Conservation (phyloP, 805 yeast species). For the Saccharomycopsis oosterbeekiorum region DNA sequence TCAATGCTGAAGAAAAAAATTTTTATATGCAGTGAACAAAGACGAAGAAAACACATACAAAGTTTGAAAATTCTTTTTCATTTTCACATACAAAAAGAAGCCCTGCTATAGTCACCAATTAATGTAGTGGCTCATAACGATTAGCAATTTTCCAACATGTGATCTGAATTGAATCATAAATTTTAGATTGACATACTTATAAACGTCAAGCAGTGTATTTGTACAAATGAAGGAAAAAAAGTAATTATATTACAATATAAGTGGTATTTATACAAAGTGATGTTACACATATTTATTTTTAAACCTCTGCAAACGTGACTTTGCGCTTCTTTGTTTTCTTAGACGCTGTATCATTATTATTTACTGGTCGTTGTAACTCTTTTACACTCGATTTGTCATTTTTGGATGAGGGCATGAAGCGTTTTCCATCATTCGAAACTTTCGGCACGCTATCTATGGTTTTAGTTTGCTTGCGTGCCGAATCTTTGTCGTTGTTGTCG, state of each 20-base stretch:
- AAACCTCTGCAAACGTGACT: neutral
- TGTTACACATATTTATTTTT: neutral
- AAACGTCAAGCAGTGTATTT: too few species aligned
- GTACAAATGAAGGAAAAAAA: neutral
- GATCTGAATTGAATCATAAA: too few species aligned
- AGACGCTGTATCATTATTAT: neutral
- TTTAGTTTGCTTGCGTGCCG: neutral
- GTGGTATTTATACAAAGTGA: too few species aligned
- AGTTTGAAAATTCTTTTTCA: too few species aligned
- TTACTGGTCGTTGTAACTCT: neutral
- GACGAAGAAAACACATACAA: neutral
- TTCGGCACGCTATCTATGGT: neutral
- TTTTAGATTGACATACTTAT: too few species aligned
- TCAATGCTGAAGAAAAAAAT: neutral
- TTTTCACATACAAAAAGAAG: too few species aligned
- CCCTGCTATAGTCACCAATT: too few species aligned
- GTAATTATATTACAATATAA: neutral
- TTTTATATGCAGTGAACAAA: neutral
- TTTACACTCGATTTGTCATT: neutral
- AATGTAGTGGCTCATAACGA: too few species aligned
- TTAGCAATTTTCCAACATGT: too few species aligned
- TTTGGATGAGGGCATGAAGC: neutral
- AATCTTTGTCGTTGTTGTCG: neutral
- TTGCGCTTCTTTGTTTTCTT: neutral
- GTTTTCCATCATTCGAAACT: neutral